Evolutionary conservation across 1,284 basidiomycete species (phyloP).

Genomic region (Marasmius sp.): DNA sequence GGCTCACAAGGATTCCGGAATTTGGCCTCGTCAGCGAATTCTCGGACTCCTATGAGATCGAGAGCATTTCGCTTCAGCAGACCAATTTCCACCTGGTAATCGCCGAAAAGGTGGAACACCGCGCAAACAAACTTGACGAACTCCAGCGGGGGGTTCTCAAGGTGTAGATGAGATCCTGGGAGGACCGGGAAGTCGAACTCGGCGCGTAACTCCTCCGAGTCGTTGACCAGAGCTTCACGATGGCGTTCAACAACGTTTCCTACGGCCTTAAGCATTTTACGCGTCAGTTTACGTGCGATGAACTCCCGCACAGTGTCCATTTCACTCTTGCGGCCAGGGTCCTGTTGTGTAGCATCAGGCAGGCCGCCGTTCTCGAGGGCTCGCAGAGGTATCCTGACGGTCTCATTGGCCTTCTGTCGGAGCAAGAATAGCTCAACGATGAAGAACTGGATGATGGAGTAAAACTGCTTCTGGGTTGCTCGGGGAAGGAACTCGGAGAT

Average conservation of each 20-base stretch:
- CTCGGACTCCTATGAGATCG: constrained; percentile 85
- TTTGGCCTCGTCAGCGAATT: constrained; percentile 82
- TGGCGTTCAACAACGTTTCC: constrained; percentile 68
- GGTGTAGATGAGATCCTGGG: constrained; percentile 81
- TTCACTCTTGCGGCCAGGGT: constrained; percentile 72
- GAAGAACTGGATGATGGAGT: constrained; percentile 76
- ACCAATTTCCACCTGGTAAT: constrained; percentile 84
- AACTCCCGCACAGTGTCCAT: constrained; percentile 69
- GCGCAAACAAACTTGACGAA: constrained; percentile 90
- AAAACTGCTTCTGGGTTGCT: constrained; percentile 82
- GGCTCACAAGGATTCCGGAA: constrained; percentile 95
- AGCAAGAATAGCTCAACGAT: constrained; percentile 85
- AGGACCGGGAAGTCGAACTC: constrained; percentile 82
- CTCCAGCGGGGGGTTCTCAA: constrained; percentile 83
- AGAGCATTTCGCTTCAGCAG: constrained; percentile 88
- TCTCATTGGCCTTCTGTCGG: constrained; percentile 63
- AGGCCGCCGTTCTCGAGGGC: constrained; percentile 64
- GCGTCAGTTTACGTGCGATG: constrained; percentile 80
- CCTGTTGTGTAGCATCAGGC: constrained; percentile 64
- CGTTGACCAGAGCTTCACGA: constrained; percentile 59
- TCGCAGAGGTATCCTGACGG: constrained; percentile 72
- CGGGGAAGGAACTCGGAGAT: constrained; percentile 89
- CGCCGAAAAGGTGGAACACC: constrained; percentile 75
- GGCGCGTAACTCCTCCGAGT: constrained; percentile 45
- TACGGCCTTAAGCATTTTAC: constrained; percentile 77